Conservation (phyloP, 2,329 filamentous ascomycete genomes). For the Calonectria pseudoturangicola region DNA sequence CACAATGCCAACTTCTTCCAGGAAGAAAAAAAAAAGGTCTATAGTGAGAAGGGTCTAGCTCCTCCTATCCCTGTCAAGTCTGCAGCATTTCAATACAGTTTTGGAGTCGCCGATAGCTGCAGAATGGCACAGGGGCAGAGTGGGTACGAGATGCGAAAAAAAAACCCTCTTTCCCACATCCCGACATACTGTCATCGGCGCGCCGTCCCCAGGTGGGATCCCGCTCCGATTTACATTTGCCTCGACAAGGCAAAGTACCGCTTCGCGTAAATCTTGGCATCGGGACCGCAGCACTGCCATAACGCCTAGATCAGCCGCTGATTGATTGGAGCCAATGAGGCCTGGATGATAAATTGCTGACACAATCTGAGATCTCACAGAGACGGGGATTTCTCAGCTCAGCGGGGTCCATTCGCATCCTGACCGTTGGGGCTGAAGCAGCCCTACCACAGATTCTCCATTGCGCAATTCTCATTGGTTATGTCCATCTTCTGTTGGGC, state of each 20-base stretch:
- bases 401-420: constrained; percentile 5
- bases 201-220: neutral
- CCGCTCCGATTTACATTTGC: neutral
- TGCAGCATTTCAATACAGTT: neutral
- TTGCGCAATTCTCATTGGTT: neutral
- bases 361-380: neutral
- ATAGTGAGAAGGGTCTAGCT: too few species aligned
- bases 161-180: neutral
- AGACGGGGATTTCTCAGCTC: neutral
- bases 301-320: neutral
- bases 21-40: too few species aligned
- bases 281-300: neutral
- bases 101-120: neutral
- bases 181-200: neutral
- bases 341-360: neutral
- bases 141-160: constrained; percentile 24
- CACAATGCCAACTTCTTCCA: too few species aligned
- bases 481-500: neutral
- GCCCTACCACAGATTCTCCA: neutral
- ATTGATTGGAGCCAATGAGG: neutral
- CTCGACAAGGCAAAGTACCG: neutral
- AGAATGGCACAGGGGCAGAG: neutral
- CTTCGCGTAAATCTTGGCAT: neutral
- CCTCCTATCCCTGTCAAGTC: neutral
- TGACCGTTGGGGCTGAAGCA: neutral